These are phyloP conservation scores for Delphinella strobiligena DNA, from an alignment of 2,329 filamentous ascomycete species.

Conservation along the genomic window DNA sequence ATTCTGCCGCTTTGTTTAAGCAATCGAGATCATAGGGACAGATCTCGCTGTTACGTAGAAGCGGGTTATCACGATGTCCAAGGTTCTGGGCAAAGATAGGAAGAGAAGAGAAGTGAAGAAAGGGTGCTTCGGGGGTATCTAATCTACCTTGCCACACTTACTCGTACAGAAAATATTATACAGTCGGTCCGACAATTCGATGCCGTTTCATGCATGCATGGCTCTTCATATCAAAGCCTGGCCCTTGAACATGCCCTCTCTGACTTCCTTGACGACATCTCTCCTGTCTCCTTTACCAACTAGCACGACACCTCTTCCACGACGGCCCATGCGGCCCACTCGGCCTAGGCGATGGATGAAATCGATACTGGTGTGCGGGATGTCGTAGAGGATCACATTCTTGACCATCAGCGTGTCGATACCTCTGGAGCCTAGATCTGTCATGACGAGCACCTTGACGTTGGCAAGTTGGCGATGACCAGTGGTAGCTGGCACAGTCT, in stretches of 20 bases:
- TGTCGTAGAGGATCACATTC: slow-evolving; percentile 88
- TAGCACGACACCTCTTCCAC: slow-evolving; percentile 79
- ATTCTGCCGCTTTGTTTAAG: too few relatives aligned
- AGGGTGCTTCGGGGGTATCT: too few relatives aligned
- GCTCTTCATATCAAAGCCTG: slow-evolving; percentile 34
- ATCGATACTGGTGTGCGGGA: slow-evolving; percentile 95
- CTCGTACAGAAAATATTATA: not conserved
- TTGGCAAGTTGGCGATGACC: slow-evolving; percentile 48
- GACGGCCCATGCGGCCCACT: slow-evolving; percentile 81
- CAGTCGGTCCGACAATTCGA: not conserved
- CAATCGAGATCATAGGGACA: too few relatives aligned
- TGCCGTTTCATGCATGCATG: not conserved
- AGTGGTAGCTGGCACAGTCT: too few relatives aligned
- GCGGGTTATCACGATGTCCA: too few relatives aligned
- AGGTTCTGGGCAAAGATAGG: too few relatives aligned
- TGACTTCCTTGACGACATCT: slow-evolving; percentile 84
- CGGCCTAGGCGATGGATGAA: slow-evolving; percentile 93
- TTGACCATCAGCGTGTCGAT: slow-evolving; percentile 88
- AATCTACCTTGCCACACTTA: not conserved
- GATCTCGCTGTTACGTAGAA: too few relatives aligned
- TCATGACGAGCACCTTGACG: slow-evolving; percentile 86
- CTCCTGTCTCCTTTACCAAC: slow-evolving; percentile 81
- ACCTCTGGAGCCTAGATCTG: slow-evolving; percentile 80
- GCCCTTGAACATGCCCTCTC: slow-evolving; percentile 53
- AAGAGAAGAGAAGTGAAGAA: too few relatives aligned